Base-by-base conservation (phyloP, 495 filamentous ascomycete genomes). In the Xylaria intraflava region DNA sequence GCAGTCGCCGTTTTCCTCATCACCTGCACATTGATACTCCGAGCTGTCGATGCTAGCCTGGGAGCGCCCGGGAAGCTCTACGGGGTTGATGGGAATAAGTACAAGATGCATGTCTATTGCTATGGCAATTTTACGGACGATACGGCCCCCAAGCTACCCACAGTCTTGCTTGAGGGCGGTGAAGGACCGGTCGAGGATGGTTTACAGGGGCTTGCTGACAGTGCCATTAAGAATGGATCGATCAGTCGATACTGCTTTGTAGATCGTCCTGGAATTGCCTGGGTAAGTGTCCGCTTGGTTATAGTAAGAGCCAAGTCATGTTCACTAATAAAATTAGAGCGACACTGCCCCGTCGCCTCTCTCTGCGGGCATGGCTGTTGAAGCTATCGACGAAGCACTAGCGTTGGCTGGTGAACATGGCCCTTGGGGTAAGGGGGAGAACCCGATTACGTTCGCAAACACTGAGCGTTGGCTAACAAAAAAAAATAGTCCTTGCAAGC, bases 271-370 rank as follows among this genome's bases (percentile, higher is more conserved):
- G 93, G 93, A 1, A 72, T 90, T 46, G 90, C 77, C 31, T 96
- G 87, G 83, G 93, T 73, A 61, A 62, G 69, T 58, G 17, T 3
- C n/a, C 10, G 6, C 14, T 43, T 8, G 49, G 16, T 14, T 6
- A 40, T 45, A 16, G 35, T 3, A 27, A 44, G 1, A 35, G 16
- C 3, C 5, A 2, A 0, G 29, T 10, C 36, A 0, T 38, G 19
- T 7, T 8, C 39, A 30, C 57, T 44, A 41, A 57, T 50, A 12
- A 39, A 31, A 40, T 22, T 40, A 74, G 72, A 76, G 88, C 42
- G 93, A 98, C 69, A 90, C 90, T 57, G 91, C 93, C 0, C 93
- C 92, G 8, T 95, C 90, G 1, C 92, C 93, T 1, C 83, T 94
- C 62, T 92, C 88, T 3, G 91, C 88, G 9, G 89, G 91, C 47